phyloP scores from a whole-genome alignment of 2,329 filamentous ascomycete genomes.

The Dothideomycetes sp. region DNA sequence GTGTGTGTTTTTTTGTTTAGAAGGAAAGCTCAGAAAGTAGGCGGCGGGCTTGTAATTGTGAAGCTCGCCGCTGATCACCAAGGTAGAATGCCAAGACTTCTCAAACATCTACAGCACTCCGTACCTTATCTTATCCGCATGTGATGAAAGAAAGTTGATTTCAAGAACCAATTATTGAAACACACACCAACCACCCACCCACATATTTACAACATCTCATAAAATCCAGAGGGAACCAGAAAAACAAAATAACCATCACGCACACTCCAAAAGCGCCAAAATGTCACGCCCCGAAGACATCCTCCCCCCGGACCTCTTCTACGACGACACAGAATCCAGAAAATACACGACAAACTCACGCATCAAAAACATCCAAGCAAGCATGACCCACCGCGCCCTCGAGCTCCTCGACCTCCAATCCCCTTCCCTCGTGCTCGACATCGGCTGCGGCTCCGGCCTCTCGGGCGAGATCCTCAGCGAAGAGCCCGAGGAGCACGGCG shows the following conservation, averaged over 20 bases:
- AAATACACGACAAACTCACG: conserved; percentile 97
- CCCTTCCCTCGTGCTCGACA: conserved; percentile 83
- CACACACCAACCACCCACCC: too few species aligned
- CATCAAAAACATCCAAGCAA: conserved; percentile 88
- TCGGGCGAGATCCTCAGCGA: conserved; percentile 85
- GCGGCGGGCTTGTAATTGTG: neutral
- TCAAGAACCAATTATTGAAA: too few species aligned
- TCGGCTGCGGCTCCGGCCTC: conserved; percentile 92
- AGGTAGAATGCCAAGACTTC: neutral
- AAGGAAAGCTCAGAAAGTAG: neutral
- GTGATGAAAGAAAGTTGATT: too few species aligned
- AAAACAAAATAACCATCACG: too few species aligned
- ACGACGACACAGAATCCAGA: conserved; percentile 87
- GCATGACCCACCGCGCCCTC: conserved; percentile 88
- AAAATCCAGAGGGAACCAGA: too few species aligned
- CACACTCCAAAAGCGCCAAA: too few species aligned
- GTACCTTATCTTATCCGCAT: too few species aligned
- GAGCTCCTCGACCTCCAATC: conserved; percentile 71
- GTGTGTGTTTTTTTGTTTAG: neutral
- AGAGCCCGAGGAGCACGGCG: conserved; percentile 55
- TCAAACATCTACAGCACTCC: too few species aligned
- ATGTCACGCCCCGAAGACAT: conserved; percentile 98
- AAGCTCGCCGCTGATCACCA: neutral
- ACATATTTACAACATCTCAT: too few species aligned
- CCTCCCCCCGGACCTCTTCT: conserved; percentile 91